These are phyloP conservation scores for Colletotrichum filicis DNA, from an alignment of 2,329 filamentous ascomycete genomes.

Conservation along the genomic window DNA sequence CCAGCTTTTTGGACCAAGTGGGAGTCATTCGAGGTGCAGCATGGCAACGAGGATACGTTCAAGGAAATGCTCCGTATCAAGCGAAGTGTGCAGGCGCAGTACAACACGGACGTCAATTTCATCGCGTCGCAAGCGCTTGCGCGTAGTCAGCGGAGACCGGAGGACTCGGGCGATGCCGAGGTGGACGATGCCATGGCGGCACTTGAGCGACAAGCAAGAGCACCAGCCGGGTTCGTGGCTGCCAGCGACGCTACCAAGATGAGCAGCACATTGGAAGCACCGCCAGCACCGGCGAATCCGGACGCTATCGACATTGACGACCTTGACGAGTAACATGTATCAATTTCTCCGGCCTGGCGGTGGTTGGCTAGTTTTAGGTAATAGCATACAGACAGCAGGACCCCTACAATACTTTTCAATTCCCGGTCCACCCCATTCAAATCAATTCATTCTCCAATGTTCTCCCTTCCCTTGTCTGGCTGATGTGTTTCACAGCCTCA, in stretches of 20 bases:
- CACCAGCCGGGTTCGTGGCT: slow-evolving; percentile 90
- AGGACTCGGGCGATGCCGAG: slow-evolving; percentile 53
- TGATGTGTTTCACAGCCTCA: background rate
- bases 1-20: slow-evolving; percentile 95
- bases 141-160: slow-evolving; percentile 73
- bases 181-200: slow-evolving; percentile 87
- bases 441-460: slow-evolving; percentile 2
- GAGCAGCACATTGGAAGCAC: slow-evolving; percentile 60
- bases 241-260: slow-evolving; percentile 77
- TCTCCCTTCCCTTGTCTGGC: background rate
- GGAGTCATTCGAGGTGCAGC: slow-evolving; percentile 97
- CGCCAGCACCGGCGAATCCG: slow-evolving; percentile 72
- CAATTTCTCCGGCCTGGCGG: slow-evolving; percentile 6
- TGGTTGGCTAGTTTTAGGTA: slow-evolving; percentile 19
- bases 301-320: slow-evolving; percentile 87
- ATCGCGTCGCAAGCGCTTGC: slow-evolving; percentile 96
- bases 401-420: background rate
- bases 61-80: slow-evolving; percentile 99
- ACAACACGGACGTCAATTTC: slow-evolving; percentile 98
- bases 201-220: slow-evolving; percentile 87
- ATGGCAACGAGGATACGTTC: slow-evolving; percentile 99
- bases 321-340: slow-evolving; percentile 67
- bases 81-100: slow-evolving; percentile 95
- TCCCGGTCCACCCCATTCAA: background rate
- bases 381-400: slow-evolving; percentile 22